Evolutionary conservation across 306 rosid genomes (phyloP).

Genomic region (Fragaria vesca): DNA sequence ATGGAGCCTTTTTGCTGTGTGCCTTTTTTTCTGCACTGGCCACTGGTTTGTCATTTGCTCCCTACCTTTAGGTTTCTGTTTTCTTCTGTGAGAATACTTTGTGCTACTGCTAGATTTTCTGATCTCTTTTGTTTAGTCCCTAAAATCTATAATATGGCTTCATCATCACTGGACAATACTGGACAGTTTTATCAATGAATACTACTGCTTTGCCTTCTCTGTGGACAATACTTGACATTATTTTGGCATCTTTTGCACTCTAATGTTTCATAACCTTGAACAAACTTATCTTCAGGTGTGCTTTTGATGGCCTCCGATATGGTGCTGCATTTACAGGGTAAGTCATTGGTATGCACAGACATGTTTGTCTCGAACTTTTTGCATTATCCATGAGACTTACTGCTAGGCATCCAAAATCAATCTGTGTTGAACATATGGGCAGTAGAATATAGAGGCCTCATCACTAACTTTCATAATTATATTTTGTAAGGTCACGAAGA

Average conservation of each 20-base stretch:
- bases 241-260: conserved; percentile 1
- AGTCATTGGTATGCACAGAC: conserved; percentile 15
- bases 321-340: conserved; percentile 98
- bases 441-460: background rate
- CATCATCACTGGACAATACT: background rate
- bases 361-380: background rate
- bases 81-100: conserved; percentile 12
- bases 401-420: conserved; percentile 13
- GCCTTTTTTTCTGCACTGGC: conserved; percentile 91
- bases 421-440: background rate
- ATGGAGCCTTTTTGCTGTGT: conserved; percentile 81
- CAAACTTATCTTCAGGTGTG: conserved; percentile 67
- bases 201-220: background rate
- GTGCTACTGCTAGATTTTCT: background rate
- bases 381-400: background rate
- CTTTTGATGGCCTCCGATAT: conserved; percentile 95
- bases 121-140: conserved; percentile 11
- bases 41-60: conserved; percentile 71
- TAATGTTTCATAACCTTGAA: conserved; percentile 9
- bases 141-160: background rate
- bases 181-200: background rate
- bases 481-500: background rate
- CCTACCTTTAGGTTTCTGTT: conserved; percentile 21
- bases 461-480: background rate
- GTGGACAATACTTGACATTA: background rate